Base-by-base conservation (phyloP, 495 filamentous ascomycete species). In the Talaromyces adpressus region DNA sequence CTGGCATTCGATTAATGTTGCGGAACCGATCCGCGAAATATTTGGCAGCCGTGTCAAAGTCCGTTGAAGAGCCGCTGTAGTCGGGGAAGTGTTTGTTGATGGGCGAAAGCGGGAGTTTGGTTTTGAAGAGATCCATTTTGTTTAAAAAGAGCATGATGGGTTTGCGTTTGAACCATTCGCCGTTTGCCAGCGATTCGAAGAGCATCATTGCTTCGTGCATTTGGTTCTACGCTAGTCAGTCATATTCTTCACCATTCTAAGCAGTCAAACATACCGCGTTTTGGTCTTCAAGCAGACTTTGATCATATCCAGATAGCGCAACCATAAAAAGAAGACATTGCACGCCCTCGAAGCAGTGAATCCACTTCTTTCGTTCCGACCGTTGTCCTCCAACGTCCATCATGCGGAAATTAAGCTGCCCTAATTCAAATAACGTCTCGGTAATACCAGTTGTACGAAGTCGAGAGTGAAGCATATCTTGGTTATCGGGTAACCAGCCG, bases 121-220 rank as follows among this genome's bases (percentile, higher is more conserved):
- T 87, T 72, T 88, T 92, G 84, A 98, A 98, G 16, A 97, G 84
- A 77, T 98, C 94, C 76, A 97, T 97, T 83, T 98, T 98, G 87
- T 98, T 98, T 62, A 98, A 82, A 81, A 98, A 98, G 45, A 98
- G 85, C 65, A 98, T 98, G 69, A 98, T 91, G 18, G 94, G 89
- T 49, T 94, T 96, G 67, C 90, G 91, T 68, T 92, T 89, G 77
- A 98, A 98, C 93, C 95, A 98, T 69, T 95, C 89, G 23, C 92
- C 96, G 71, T 97, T 97, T 71, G 91, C 91, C 67, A 98, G 92
- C 9, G 91, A 96, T 76, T 98, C 94, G 77, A 97, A 98, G 18
- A 98, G 84, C 87, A 97, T 97, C 64, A 98, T 83, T 4, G 94
- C 95, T 77, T 98, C 94, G 76, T 96, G 93, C 94, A 98, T 98